Evolutionary conservation across 2,329 filamentous ascomycete genomes (phyloP).

Genomic region (Botrytis porri): DNA sequence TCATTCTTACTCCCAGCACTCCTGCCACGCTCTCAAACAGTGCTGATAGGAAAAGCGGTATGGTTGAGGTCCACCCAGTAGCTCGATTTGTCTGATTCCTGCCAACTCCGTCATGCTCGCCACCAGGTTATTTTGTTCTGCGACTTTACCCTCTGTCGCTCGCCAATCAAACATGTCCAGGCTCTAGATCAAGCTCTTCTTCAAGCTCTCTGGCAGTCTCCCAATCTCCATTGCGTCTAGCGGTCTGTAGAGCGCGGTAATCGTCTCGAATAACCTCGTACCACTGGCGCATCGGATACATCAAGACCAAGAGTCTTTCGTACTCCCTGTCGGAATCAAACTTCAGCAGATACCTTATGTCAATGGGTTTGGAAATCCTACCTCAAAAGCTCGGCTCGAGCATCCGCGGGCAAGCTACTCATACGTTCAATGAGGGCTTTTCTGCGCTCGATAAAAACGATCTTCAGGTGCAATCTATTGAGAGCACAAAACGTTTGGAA

Average conservation of each 20-base stretch:
- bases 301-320: not conserved
- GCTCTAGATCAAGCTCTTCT: not conserved
- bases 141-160: not conserved
- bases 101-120: accelerated
- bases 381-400: not conserved
- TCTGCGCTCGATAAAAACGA: not conserved
- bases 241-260: too few species aligned
- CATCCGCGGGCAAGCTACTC: accelerated
- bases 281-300: not conserved
- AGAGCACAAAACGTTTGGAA: not conserved
- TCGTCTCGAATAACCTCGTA: not conserved
- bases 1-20: not conserved
- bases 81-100: too few species aligned
- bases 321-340: not conserved
- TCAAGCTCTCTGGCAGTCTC: not conserved
- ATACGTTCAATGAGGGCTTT: not conserved
- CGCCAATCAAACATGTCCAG: not conserved
- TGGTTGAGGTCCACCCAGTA: not conserved
- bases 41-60: not conserved
- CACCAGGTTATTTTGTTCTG: not conserved
- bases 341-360: not conserved
- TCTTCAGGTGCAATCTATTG: not conserved
- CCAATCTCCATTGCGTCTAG: not conserved
- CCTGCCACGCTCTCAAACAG: not conserved
- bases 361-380: not conserved